Evolutionary conservation across 306 rosid genomes (phyloP).

Genomic region (Betula pendula): DNA sequence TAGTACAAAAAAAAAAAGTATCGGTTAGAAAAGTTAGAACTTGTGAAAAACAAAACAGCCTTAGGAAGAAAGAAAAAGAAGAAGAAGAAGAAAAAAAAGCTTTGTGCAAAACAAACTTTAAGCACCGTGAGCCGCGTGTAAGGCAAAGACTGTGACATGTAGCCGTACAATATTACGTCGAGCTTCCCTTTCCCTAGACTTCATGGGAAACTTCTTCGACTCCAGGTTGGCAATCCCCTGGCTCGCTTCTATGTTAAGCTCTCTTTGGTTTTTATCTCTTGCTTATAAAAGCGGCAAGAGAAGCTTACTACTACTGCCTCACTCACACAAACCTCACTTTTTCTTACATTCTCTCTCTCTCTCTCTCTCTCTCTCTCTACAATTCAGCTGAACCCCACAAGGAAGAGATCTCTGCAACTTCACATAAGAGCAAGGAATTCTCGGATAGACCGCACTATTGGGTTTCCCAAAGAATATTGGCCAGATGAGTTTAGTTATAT

Average conservation of each 20-base stretch:
- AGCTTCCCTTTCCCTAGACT: conserved; percentile 4
- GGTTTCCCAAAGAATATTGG: conserved; percentile 35
- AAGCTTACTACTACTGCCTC: conserved; percentile 35
- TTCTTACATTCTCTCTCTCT: conserved; percentile 24
- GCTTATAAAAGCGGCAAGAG: conserved; percentile 72
- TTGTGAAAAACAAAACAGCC: no score
- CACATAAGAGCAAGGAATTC: conserved; percentile 53
- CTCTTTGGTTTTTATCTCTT: conserved; percentile 28
- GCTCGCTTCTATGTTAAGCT: conserved; percentile 32
- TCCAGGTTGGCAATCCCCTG: conserved; percentile 26
- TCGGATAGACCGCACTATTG: conserved; percentile 16
- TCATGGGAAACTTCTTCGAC: background rate
- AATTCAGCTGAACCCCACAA: conserved; percentile 47
- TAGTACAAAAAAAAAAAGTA: no score
- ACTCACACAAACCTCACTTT: conserved; percentile 33
- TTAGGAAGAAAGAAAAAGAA: no score
- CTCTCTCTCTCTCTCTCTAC: conserved; percentile 21
- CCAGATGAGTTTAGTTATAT: conserved; percentile 22
- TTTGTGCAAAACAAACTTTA: background rate
- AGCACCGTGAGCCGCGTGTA: conserved; percentile 35
- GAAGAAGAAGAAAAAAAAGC: no score
- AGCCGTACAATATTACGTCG: background rate
- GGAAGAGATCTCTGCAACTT: conserved; percentile 64
- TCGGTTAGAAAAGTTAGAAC: no score
- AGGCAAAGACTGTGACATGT: conserved; percentile 14